These are phyloP conservation scores for Corchorus capsularis DNA, from an alignment of 345 rosid species.

Conservation along the genomic window DNA sequence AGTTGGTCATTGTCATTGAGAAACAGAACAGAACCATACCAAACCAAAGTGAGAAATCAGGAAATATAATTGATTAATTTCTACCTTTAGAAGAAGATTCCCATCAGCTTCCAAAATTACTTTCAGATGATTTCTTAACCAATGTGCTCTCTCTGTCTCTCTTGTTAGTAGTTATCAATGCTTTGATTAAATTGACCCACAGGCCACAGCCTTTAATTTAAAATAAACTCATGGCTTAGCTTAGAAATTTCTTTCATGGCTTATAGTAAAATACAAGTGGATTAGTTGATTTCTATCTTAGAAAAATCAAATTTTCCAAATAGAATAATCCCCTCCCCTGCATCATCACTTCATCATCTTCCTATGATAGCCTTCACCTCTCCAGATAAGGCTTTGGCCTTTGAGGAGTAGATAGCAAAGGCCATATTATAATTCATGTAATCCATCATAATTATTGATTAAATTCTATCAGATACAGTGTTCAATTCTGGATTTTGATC, in stretches of 20 bases:
- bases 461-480: neutral
- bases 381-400: neutral
- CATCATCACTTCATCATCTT: slow-evolving; percentile 1
- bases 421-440: neutral
- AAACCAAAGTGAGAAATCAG: neutral
- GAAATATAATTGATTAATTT: neutral
- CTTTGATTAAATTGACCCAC: too few species aligned
- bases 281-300: neutral
- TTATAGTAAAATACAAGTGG: neutral
- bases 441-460: neutral
- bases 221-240: neutral
- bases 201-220: neutral
- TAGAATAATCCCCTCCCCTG: neutral
- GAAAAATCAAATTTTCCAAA: neutral
- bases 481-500: neutral
- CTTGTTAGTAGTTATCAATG: neutral
- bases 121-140: neutral
- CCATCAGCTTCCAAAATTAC: neutral
- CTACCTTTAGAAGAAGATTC: neutral
- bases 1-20: neutral
- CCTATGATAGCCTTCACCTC: neutral
- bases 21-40: neutral
- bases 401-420: neutral
- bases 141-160: neutral
- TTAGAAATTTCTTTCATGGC: neutral